A percentile compares a stretch with the other conserved stretches of the same genome.
These are phyloP conservation scores for Globisporangium cederbergense DNA, from an alignment of 352 stramenopile species.

Conservation along the genomic window DNA sequence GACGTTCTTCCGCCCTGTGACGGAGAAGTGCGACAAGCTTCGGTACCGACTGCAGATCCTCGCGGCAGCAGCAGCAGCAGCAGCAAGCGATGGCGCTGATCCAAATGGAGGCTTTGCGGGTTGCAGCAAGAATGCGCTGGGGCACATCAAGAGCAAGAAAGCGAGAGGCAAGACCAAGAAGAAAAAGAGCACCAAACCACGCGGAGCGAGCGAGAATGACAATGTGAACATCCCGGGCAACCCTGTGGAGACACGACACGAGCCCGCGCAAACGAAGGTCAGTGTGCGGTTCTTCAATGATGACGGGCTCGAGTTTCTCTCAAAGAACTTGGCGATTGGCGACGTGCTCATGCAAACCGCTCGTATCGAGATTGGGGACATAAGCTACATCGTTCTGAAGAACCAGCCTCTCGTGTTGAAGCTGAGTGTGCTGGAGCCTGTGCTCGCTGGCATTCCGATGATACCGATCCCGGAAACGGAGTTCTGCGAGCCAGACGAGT, in stretches of 20 bases:
- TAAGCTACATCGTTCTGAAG: constrained; percentile 43
- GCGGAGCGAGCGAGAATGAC: constrained; percentile 2
- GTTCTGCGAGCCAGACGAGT: constrained; percentile 63
- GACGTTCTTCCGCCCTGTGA: constrained; percentile 38
- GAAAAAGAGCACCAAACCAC: constrained; percentile 26
- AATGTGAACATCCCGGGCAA: neutral
- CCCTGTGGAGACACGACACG: neutral
- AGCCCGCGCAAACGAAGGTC: constrained; percentile 18
- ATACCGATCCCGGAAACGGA: constrained; percentile 47
- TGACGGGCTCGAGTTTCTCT: constrained; percentile 29
- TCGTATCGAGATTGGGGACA: constrained; percentile 37
- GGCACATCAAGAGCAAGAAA: constrained; percentile 7
- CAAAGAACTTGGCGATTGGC: constrained; percentile 30
- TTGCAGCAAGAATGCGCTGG: neutral
- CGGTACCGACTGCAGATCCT: constrained; percentile 59
- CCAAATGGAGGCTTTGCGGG: neutral
- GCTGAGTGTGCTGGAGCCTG: constrained; percentile 40
- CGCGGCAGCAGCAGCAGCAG: constrained; percentile 20
- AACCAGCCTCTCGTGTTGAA: constrained; percentile 61
- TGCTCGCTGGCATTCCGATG: constrained; percentile 46
- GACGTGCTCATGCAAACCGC: constrained; percentile 44
- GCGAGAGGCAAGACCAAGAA: constrained; percentile 1
- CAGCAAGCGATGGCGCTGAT: neutral
- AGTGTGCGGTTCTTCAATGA: constrained; percentile 43
- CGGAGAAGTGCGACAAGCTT: constrained; percentile 53